Evolutionary conservation across 2,329 filamentous ascomycete genomes (phyloP).

Genomic region (Acrodontium crateriforme): DNA sequence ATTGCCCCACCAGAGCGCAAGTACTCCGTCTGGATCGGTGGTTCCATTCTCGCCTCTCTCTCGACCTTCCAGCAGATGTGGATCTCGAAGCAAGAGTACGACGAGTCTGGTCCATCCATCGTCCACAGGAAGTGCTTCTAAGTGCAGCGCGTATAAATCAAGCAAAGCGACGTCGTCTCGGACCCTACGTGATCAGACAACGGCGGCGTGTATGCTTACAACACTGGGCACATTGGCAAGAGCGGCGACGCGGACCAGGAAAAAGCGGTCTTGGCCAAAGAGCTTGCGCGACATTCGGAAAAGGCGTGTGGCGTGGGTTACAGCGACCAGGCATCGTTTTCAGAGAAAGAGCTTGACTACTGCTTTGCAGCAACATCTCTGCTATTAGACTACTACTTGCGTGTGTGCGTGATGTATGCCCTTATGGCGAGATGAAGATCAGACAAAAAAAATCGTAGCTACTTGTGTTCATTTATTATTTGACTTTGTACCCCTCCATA

Average conservation of each 20-base stretch:
- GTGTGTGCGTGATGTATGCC: slow-evolving; percentile 6
- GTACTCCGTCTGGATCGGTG: slow-evolving; percentile 99
- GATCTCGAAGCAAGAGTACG: slow-evolving; percentile 99
- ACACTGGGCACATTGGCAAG: background rate
- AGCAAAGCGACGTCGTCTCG: background rate
- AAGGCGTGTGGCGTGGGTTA: slow-evolving; percentile 3
- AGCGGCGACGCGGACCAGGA: background rate
- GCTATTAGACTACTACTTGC: slow-evolving; percentile 5
- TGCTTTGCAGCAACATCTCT: slow-evolving; percentile 5
- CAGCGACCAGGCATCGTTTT: slow-evolving; percentile 2
- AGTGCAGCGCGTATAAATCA: slow-evolving; percentile 31
- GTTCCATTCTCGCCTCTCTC: slow-evolving; percentile 97
- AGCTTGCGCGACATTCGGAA: slow-evolving; percentile 2
- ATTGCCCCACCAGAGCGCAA: slow-evolving; percentile 99
- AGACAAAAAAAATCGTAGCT: slow-evolving; percentile 2
- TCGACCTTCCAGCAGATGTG: slow-evolving; percentile 99
- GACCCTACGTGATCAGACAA: too few relatives aligned
- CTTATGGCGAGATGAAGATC: slow-evolving; percentile 7
- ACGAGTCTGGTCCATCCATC: slow-evolving; percentile 98
- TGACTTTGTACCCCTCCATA: too few relatives aligned
- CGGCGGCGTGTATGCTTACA: too few relatives aligned
- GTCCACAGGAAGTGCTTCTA: slow-evolving; percentile 99
- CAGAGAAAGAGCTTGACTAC: slow-evolving; percentile 6
- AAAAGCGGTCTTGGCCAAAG: background rate
- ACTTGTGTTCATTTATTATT: too few relatives aligned